Conservation (phyloP, 805 yeast genomes). For the Saturnispora bothae region DNA sequence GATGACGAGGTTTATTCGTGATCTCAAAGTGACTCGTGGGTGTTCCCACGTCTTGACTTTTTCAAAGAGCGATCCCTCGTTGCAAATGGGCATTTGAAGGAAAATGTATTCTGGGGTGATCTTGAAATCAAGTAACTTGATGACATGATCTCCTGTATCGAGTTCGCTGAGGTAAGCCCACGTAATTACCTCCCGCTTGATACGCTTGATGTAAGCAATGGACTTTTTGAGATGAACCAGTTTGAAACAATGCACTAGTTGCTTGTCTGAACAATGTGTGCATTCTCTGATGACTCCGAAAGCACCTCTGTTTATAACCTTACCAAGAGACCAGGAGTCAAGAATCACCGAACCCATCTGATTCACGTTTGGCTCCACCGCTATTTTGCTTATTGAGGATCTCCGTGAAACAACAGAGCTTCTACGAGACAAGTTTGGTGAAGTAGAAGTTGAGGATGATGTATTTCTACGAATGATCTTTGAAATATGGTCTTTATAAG, state of each 20-base stretch:
- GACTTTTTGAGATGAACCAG: slow-evolving; percentile 27
- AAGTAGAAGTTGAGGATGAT: slow-evolving; percentile 10
- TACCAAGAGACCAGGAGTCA: slow-evolving; percentile 48
- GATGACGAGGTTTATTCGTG: slow-evolving; percentile 19
- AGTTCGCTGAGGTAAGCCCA: slow-evolving; percentile 41
- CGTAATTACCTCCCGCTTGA: slow-evolving; percentile 59
- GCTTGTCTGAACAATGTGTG: slow-evolving; percentile 10
- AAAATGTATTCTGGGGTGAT: slow-evolving; percentile 52
- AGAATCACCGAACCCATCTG: slow-evolving; percentile 61
- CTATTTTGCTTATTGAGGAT: slow-evolving; percentile 17
- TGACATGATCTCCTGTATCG: slow-evolving; percentile 36
- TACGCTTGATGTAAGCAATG: slow-evolving; percentile 41
- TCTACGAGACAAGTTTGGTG: slow-evolving; percentile 7
- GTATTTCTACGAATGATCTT: slow-evolving; percentile 24
- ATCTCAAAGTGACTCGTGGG: slow-evolving; percentile 9
- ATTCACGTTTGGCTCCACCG: slow-evolving; percentile 25
- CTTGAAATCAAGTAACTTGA: slow-evolving; percentile 51
- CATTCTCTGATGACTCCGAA: slow-evolving; percentile 66
- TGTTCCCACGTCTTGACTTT: slow-evolving; percentile 57
- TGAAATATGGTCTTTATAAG: slow-evolving; percentile 24
- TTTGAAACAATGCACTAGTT: slow-evolving; percentile 22
- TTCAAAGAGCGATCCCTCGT: slow-evolving; percentile 77
- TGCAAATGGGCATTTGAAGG: slow-evolving; percentile 57
- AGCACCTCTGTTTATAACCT: slow-evolving; percentile 77
- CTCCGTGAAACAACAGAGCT: slow-evolving; percentile 7